phyloP scores from a whole-genome alignment of 78 protist genomes.

The Dictyostelium purpureum region DNA sequence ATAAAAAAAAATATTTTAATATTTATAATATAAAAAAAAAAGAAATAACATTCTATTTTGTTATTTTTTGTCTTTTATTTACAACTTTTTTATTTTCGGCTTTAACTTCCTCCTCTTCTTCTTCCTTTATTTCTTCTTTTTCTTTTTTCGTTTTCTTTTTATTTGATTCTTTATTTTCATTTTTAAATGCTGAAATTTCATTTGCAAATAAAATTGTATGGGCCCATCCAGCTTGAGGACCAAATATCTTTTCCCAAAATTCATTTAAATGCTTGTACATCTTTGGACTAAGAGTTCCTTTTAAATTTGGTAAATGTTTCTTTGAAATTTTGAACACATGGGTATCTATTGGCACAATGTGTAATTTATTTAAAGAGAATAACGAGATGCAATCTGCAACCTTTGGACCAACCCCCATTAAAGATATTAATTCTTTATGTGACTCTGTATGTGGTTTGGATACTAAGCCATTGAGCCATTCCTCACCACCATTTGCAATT shows the following conservation, averaged over 20 bases:
- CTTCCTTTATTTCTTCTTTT: background rate
- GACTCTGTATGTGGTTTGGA: background rate
- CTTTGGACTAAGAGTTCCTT: constrained; percentile 54
- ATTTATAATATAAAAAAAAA: too few species aligned
- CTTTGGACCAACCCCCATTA: constrained; percentile 80
- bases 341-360: constrained; percentile 86
- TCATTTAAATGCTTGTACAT: constrained; percentile 31
- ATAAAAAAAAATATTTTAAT: too few species aligned
- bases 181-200: constrained; percentile 56
- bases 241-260: constrained; percentile 43
- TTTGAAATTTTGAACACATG: constrained; percentile 87
- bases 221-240: constrained; percentile 75
- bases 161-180: background rate
- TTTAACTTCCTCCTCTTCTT: background rate
- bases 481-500: constrained; percentile 61
- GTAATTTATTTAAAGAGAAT: constrained; percentile 81
- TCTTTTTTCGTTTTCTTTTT: background rate
- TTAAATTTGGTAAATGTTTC: constrained; percentile 55
- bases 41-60: too few species aligned
- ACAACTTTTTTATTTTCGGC: background rate
- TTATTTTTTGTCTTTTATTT: too few species aligned
- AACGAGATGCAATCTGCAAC: constrained; percentile 96
- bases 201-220: constrained; percentile 76
- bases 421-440: constrained; percentile 29
- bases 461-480: constrained; percentile 52